These are phyloP conservation scores for Handroanthus guayacan DNA, from an alignment of 257 asterid genomes.

Conservation along the genomic window DNA sequence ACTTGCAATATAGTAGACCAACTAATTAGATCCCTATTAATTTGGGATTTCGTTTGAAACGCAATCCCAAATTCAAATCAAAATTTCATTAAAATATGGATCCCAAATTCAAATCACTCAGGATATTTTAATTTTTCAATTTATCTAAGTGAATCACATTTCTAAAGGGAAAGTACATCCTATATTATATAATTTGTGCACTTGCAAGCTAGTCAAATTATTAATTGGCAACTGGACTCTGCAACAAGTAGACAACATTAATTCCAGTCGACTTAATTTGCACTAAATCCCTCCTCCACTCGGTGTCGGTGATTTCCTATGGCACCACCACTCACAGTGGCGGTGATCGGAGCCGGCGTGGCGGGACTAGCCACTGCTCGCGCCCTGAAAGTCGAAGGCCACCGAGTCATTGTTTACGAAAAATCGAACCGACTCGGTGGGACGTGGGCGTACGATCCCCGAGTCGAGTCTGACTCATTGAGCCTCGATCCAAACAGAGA, in stretches of 20 bases:
- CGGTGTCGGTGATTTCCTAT: neutral
- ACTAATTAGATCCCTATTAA: too few species aligned
- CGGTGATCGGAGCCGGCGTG: slow-evolving; percentile 69
- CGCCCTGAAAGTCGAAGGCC: slow-evolving; percentile 53
- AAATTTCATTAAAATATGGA: too few species aligned
- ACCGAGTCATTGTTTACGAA: slow-evolving; percentile 46
- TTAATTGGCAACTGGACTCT: neutral
- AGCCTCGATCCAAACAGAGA: slow-evolving; percentile 58
- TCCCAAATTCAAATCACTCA: too few species aligned
- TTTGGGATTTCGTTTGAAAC: too few species aligned
- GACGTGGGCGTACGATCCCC: slow-evolving; percentile 59
- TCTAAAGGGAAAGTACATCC: too few species aligned
- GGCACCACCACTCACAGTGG: slow-evolving; percentile 48
- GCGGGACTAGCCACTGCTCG: slow-evolving; percentile 58
- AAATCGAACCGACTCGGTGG: slow-evolving; percentile 67
- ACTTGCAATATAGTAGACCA: too few species aligned
- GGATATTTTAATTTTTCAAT: too few species aligned
- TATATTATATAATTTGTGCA: too few species aligned
- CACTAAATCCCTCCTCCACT: neutral
- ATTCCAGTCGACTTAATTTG: slow-evolving; percentile 9
- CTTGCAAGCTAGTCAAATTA: neutral
- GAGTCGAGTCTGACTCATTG: slow-evolving; percentile 59
- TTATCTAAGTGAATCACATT: too few species aligned
- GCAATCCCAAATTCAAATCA: too few species aligned
- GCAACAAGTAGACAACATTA: neutral